These are phyloP conservation scores for Fusarium citri DNA, from an alignment of 2,329 filamentous ascomycete genomes.

Conservation along the genomic window DNA sequence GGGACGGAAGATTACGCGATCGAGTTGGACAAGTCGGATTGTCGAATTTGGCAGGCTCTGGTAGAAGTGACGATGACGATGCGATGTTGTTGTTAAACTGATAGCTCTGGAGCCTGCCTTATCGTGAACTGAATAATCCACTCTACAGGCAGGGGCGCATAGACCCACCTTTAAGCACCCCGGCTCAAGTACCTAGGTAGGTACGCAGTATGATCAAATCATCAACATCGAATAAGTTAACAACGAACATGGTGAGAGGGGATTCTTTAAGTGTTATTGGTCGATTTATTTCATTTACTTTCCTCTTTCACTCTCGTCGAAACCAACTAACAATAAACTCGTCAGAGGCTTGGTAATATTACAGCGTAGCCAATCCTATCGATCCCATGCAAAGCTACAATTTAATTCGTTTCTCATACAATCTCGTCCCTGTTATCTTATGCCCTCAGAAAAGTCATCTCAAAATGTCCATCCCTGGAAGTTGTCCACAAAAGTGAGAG, in stretches of 20 bases:
- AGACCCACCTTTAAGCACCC: constrained; percentile 10
- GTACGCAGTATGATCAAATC: background rate
- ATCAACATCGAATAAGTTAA: background rate
- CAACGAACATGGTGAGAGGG: background rate
- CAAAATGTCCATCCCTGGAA: constrained; percentile 74
- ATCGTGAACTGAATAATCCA: constrained; percentile 33
- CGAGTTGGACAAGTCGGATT: background rate
- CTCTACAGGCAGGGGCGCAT: constrained; percentile 26
- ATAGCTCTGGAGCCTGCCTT: constrained; percentile 33
- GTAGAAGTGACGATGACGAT: constrained; percentile 27
- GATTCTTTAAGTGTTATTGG: background rate
- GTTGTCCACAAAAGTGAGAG: constrained; percentile 78
- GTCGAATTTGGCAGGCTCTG: constrained; percentile 2
- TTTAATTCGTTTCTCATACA: constrained; percentile 10
- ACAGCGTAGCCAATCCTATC: constrained; percentile 2
- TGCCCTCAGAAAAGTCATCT: constrained; percentile 4
- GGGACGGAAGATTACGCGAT: constrained; percentile 29
- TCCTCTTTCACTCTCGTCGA: background rate
- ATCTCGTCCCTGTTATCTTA: constrained; percentile 1
- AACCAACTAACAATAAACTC: background rate
- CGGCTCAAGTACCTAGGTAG: background rate
- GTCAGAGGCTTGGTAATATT: background rate
- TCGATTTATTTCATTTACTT: too few relatives aligned
- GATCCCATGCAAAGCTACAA: constrained; percentile 1
- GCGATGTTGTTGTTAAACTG: constrained; percentile 27